Evolutionary conservation across 495 filamentous ascomycete genomes (phyloP), one percentile per base, ranked within the genome.

Genomic region (Bryoglossum gracile): DNA sequence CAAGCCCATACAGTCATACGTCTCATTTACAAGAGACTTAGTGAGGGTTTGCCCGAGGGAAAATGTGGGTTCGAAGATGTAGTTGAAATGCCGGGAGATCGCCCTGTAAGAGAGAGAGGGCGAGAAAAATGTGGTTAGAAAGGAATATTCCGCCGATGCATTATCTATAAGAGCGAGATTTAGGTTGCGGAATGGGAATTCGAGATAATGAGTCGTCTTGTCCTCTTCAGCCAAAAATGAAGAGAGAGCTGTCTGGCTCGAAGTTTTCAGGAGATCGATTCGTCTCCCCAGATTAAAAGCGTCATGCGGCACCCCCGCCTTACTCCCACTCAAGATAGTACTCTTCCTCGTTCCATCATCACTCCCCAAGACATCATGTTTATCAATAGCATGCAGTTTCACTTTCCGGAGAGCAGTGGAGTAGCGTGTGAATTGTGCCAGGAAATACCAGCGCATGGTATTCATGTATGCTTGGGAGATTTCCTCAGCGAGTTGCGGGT

Each of bases 361-460:
- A 23, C 84, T 78, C 25, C 87, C 92, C 24, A 98, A 69, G 4
- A 89, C 81, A 61, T 95, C 87, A 54, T 85, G 79, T 58, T 85
- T 87, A 58, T 95, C 92, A 49, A 94, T 74, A 1, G 72, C 66
- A 51, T 94, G 87, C 10, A 95, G 58, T 56, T 86, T 89, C 53
- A 97, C 73, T 60, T 89, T 94, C 47, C 83, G 81, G 0, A 98
- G 77, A 0, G 90, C 77, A 49, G 82, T 79, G 43, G 83, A 76
- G 62, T 97, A 98, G 14, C 91, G 86, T 3, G 80, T 83, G 62
- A 98, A 98, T 63, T 96, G 83, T 50, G 84, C 91, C 32, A 81
- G 68, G 59, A 97, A 97, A 58, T 98, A 98, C 92, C 92, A 98
- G 36, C 89, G 80, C 91, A 98, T 96, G 6, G 92, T 98, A 67